Evolutionary conservation across 2,329 filamentous ascomycete species (phyloP), one percentile per base, ranked within the genome.

Genomic region (Ceratocystis huliohia): DNA sequence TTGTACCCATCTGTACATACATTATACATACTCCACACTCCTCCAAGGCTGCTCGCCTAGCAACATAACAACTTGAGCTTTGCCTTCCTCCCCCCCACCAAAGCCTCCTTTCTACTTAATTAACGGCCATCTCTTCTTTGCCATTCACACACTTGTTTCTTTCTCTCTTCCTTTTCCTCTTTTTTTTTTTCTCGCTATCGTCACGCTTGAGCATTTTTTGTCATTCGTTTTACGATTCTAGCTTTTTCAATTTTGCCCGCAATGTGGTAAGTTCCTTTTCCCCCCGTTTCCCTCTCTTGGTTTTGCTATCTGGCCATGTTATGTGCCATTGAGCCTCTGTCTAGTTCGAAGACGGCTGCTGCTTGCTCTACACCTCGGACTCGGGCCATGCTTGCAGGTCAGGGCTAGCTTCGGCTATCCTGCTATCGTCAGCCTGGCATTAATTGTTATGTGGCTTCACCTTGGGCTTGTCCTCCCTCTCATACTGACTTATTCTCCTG

Each of bases 401-500:
- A 41, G 13, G 37, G 25, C n/a, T 15, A 28, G n/a, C 8, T 30
- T 63, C 22, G 20, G 25, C 15, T 20, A 5, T 45, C 45, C 22
- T 48, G n/a, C 33, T 22, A 62, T 46, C 61, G 17, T 41, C 61
- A 46, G 13, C 5, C 61, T 62, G 13, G 37, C 37, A 41, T 41
- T 3, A 41, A 5, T 41, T 13, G 37, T 13, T 41, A 41, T 46
- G 6, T 33, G 61, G 33, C 28, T 22, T 44, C 28, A 57, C 17
- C 50, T 5, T 15, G 61, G 64, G 64, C 8, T 25, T 50, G 56
- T 68, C 64, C 44, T 61, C 61, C 20, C 64, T 61, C 44, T 59
- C 61, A 68, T 65, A 53, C 56, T 67, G 50, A 65, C 63, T 10
- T 59, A 69, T 69, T 50, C 66, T 69, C 63, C 69, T 67, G 68